Evolutionary conservation across 352 stramenopile genomes (phyloP).

Genomic region (Lagenidium giganteum): DNA sequence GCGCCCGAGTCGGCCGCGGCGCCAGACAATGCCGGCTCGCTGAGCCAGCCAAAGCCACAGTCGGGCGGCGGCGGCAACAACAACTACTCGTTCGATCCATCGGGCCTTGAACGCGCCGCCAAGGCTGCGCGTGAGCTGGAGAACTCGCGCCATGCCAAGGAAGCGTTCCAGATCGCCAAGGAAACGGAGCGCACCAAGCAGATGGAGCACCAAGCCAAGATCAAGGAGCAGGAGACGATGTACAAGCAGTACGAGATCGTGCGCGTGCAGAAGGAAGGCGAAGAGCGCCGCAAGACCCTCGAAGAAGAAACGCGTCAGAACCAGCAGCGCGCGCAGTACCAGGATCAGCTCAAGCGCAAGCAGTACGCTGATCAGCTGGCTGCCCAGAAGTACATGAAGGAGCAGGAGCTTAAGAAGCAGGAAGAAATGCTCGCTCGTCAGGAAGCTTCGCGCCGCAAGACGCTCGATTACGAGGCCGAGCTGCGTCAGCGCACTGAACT

Average conservation of each 20-base stretch:
- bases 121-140: slow-evolving; percentile 98
- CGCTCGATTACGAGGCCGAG: slow-evolving; percentile 96
- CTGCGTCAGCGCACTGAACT: slow-evolving; percentile 93
- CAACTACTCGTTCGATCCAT: slow-evolving; percentile 96
- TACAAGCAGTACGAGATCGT: slow-evolving; percentile 94
- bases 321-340: slow-evolving; percentile 95
- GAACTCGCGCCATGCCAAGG: slow-evolving; percentile 89
- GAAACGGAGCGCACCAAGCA: slow-evolving; percentile 95
- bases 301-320: slow-evolving; percentile 97
- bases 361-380: slow-evolving; percentile 96
- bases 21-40: slow-evolving; percentile 26
- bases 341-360: slow-evolving; percentile 98
- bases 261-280: slow-evolving; percentile 94
- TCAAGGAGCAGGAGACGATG: slow-evolving; percentile 87
- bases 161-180: slow-evolving; percentile 95
- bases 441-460: slow-evolving; percentile 96
- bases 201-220: slow-evolving; percentile 88
- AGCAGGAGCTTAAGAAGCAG: slow-evolving; percentile 97
- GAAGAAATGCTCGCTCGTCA: slow-evolving; percentile 96
- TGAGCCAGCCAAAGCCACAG: slow-evolving; percentile 27
- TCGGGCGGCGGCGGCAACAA: slow-evolving; percentile 28
- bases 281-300: slow-evolving; percentile 96
- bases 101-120: slow-evolving; percentile 94
- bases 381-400: slow-evolving; percentile 94
- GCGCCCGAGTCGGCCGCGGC: slow-evolving; percentile 21